Percentiles rank a stretch among this genome's conserved stretches.
Evolutionary conservation across 371 early-diverging fungal species (phyloP).

Genomic region (Apophysomyces trapeziformis): DNA sequence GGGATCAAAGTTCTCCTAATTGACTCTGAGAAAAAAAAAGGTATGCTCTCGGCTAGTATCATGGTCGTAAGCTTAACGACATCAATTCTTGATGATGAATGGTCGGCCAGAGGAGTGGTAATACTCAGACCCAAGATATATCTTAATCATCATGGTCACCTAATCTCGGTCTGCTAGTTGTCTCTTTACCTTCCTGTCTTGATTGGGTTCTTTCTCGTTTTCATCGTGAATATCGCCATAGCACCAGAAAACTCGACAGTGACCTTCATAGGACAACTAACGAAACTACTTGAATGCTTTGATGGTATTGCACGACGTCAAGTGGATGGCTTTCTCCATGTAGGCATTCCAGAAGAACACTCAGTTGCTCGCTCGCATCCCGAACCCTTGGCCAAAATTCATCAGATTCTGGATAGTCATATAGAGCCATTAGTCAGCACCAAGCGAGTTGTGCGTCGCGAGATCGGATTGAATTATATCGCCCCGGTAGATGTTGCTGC

Average conservation of each 20-base stretch:
- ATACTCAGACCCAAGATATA: constrained; percentile 14
- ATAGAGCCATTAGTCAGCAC: constrained; percentile 29
- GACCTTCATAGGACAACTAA: constrained; percentile 37
- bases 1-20: neutral
- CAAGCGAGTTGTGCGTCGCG: constrained; percentile 44
- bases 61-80: constrained; percentile 43
- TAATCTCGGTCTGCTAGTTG: constrained; percentile 9
- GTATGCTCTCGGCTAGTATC: constrained; percentile 50
- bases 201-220: constrained; percentile 35
- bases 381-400: constrained; percentile 29
- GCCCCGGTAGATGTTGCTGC: constrained; percentile 47
- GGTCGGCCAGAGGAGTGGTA: constrained; percentile 34
- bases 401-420: constrained; percentile 30
- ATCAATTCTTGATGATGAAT: constrained; percentile 33
- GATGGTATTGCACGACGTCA: constrained; percentile 38
- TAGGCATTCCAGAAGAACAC: neutral
- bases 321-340: constrained; percentile 32
- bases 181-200: constrained; percentile 30
- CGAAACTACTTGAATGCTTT: constrained; percentile 36
- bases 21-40: constrained; percentile 11
- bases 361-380: constrained; percentile 5
- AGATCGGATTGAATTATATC: constrained; percentile 39
- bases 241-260: constrained; percentile 50
- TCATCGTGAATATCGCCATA: constrained; percentile 31
- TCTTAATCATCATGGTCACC: neutral